Base-by-base conservation (phyloP, 495 filamentous ascomycete genomes). In the Aspergillus hancockii region DNA sequence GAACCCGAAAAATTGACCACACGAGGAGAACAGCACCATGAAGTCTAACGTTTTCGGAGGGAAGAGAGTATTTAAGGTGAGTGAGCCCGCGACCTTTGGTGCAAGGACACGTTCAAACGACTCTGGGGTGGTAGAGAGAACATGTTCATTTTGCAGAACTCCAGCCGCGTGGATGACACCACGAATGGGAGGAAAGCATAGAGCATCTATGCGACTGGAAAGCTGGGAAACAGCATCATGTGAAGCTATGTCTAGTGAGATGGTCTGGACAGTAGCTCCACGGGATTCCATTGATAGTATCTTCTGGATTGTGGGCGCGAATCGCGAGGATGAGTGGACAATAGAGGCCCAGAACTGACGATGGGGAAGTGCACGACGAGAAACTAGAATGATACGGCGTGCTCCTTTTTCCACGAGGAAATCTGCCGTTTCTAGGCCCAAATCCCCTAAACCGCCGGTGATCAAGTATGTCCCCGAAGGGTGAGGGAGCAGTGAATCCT, bases 91-190 rank as follows among this genome's bases (percentile, higher is more conserved):
- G 2, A 78, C 62, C 59, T 82, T 82, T 38, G 74, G 71, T 3
- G 55, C 53, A 12, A 80, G 50, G 14, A 75, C 75, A 4, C 58
- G 58, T 14, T 54, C 59, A 51, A 72, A 71, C 0, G 71, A 64
- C 3, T 49, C 22, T 23, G 52, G n/a, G 1, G 71, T 74, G 34
- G 72, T 72, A 0, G 72, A 54, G 1, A 73, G 62, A 19, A 76
- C 60, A 0, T 67, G 59, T 32, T 71, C 55, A 59, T 79, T 72
- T n/a, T 77, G 66, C 8, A 78, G 52, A 12, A 76, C 66, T 21
- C 75, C 76, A 23, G 75, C 75, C 0, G 67, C 76, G 52, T 82
- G 79, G 3, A 82, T 66, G 12, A 81, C 70, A 6, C 79, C 79
- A 2, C 69, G 62, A 8, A 80, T 67, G 3, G 66, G 70, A 9